Base-by-base conservation (phyloP, 345 rosid species). In the Gynandropsis gynandra region DNA sequence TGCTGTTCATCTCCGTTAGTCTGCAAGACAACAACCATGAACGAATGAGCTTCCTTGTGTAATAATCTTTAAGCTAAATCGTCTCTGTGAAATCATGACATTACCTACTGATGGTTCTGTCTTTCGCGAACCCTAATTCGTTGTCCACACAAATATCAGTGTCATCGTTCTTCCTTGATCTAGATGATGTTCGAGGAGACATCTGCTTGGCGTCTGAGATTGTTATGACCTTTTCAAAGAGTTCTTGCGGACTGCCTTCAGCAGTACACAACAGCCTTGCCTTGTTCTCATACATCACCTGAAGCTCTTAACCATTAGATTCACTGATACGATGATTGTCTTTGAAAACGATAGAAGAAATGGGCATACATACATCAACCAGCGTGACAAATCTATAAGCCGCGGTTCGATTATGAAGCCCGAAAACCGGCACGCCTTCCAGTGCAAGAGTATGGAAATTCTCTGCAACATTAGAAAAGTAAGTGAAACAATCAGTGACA, bases 261-360 rank as follows among this genome's bases (percentile, higher is more conserved):
- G 97, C 98, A 31, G 89, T 76, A 57, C 98, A 87, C 70, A 88
- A 17, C 48, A 87, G 68, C 74, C 95, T 74, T 19, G 85, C 80
- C 69, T 50, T 74, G 81, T 76, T 87, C 70, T 92, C 98, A 60
- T 92, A 92, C 93, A 92, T 85, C 34, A 92, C 97, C 98, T 92
- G 75, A 55, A 14, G 0, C n/a, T 8, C 41, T 4, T 37, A 42
- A 54, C 47, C 62, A 44, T 31, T 24, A 55, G 45, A 34, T 45
- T 7, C 11, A 42, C 42, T 42, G 58, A 35, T 16, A 35, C 42
- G 29, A 40, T 41, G 52, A 6, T 9, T 53, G 20, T 17, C 46
- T 16, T 7, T 14, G 37, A 14, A 38, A 52, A 39, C 1, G 16
- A 45, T 43, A 34, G 50, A 39, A 44, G 34, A 54, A 59, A 15